phyloP scores from a whole-genome alignment of 2,329 filamentous ascomycete genomes.

The Emmonsiellopsis sp. region DNA sequence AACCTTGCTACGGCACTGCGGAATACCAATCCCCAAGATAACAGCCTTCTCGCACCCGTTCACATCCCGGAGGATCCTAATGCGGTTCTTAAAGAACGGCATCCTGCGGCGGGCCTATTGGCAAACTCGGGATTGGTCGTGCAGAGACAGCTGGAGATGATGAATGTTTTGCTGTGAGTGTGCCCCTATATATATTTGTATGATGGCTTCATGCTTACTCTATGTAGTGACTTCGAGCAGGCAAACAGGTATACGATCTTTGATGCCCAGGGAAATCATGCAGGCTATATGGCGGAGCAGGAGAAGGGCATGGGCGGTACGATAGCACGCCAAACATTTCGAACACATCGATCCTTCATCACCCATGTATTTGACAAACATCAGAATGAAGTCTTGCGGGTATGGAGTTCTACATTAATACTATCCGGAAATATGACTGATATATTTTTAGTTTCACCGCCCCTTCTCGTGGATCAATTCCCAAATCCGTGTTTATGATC shows the following conservation, averaged over 20 bases:
- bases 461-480: constrained; percentile 57
- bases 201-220: not conserved
- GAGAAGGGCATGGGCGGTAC: constrained; percentile 49
- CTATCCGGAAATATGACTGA: constrained; percentile 6
- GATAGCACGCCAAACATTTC: constrained; percentile 50
- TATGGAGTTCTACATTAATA: constrained; percentile 17
- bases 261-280: constrained; percentile 53
- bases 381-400: constrained; percentile 49
- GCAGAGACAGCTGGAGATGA: constrained; percentile 54
- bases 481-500: constrained; percentile 47
- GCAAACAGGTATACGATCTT: constrained; percentile 58
- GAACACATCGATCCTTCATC: constrained; percentile 54
- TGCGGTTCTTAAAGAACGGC: constrained; percentile 47
- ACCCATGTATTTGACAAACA: constrained; percentile 55
- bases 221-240: constrained; percentile 50
- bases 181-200: constrained; percentile 1
- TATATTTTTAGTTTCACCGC: constrained; percentile 42
- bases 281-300: constrained; percentile 56
- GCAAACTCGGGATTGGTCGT: constrained; percentile 54
- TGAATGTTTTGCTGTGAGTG: constrained; percentile 51
- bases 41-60: constrained; percentile 49
- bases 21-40: constrained; percentile 35
- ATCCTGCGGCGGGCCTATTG: constrained; percentile 49
- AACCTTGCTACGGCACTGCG: constrained; percentile 27
- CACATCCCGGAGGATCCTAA: constrained; percentile 52